Evolutionary conservation across 225 moss, liverwort and hornwort genomes (phyloP).

Genomic region (Lunularia cruciata): DNA sequence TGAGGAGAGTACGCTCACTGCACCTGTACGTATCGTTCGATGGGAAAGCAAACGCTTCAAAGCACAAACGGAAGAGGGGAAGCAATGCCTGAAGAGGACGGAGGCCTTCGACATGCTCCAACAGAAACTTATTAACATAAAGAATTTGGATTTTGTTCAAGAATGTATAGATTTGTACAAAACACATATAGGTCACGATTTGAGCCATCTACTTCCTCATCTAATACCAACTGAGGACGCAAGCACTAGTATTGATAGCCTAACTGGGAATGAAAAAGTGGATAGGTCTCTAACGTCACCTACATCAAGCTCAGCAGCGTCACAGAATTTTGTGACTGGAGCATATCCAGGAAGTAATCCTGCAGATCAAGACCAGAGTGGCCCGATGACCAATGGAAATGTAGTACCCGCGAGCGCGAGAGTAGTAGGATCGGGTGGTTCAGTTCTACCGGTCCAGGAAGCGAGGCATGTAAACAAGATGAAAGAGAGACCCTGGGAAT

Average conservation of each 20-base stretch:
- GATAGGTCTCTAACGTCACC: constrained; percentile 22
- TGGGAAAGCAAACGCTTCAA: constrained; percentile 75
- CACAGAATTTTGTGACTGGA: constrained; percentile 18
- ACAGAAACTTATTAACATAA: constrained; percentile 68
- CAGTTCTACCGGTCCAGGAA: background rate
- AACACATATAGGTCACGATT: constrained; percentile 61
- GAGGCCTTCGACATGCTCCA: constrained; percentile 75
- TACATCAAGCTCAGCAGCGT: constrained; percentile 14
- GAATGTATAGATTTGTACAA: constrained; percentile 72
- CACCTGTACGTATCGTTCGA: constrained; percentile 5
- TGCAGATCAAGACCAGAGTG: constrained; percentile 20
- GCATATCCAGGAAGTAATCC: constrained; percentile 24
- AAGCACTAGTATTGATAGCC: constrained; percentile 1
- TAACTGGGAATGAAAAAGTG: background rate
- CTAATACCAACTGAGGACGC: constrained; percentile 35
- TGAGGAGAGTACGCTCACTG: constrained; percentile 40
- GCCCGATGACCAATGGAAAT: constrained; percentile 2
- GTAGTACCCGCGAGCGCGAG: background rate
- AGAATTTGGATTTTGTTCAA: constrained; percentile 65
- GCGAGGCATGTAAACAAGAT: constrained; percentile 6
- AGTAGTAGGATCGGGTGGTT: background rate
- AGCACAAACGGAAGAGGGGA: constrained; percentile 70
- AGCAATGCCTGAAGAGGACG: constrained; percentile 62
- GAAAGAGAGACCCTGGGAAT: constrained; percentile 35
- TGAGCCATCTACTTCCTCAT: constrained; percentile 76